phyloP scores from a whole-genome alignment of 805 yeast species.

The Starmerella bacillaris region DNA sequence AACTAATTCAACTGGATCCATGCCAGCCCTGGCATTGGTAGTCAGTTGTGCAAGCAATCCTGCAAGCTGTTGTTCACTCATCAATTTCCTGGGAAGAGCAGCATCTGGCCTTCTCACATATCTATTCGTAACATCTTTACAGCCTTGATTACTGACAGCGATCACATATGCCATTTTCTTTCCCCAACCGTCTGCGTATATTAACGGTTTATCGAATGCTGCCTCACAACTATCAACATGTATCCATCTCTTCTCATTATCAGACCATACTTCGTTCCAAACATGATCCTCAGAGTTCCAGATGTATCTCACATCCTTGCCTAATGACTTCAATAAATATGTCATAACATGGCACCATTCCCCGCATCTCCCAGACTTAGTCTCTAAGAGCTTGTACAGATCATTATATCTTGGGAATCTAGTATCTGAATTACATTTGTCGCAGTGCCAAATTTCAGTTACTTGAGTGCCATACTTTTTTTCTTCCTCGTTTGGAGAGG shows the following conservation, averaged over 20 bases:
- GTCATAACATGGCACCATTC: conserved; percentile 86
- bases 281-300: conserved; percentile 89
- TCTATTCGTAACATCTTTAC: conserved; percentile 49
- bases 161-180: conserved; percentile 79
- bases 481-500: conserved; percentile 32
- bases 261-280: conserved; percentile 81
- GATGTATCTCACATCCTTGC: conserved; percentile 46
- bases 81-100: conserved; percentile 31
- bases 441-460: conserved; percentile 51
- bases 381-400: conserved; percentile 40
- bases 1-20: conserved; percentile 15
- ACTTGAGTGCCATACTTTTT: conserved; percentile 33
- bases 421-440: conserved; percentile 28
- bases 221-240: conserved; percentile 78
- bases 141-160: conserved; percentile 43
- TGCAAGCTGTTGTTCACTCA: conserved; percentile 23
- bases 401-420: conserved; percentile 67
- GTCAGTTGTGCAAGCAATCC: conserved; percentile 22
- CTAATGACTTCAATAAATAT: conserved; percentile 48
- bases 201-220: conserved; percentile 60
- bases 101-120: conserved; percentile 35
- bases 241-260: conserved; percentile 47
- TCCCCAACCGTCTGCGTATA: conserved; percentile 78
- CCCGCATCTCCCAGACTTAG: conserved; percentile 72
- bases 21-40: conserved; percentile 3